phyloP scores from a whole-genome alignment of 495 filamentous ascomycete genomes.

The Glonium stellatum region DNA sequence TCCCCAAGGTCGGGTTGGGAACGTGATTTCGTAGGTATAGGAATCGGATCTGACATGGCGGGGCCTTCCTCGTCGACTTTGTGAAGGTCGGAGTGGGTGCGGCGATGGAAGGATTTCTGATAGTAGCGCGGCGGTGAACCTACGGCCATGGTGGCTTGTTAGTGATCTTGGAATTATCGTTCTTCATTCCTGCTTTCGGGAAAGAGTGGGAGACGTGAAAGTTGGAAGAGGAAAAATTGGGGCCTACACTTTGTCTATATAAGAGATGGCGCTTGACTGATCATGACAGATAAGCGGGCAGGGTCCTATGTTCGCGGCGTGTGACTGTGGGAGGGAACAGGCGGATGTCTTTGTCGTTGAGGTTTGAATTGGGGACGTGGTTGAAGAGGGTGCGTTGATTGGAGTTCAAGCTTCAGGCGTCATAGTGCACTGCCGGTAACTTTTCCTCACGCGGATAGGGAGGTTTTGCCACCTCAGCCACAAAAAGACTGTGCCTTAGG shows the following conservation, averaged over 20 bases:
- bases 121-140: constrained; percentile 15
- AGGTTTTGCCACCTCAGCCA: no score
- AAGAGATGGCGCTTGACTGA: not conserved
- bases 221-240: not conserved
- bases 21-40: constrained; percentile 21
- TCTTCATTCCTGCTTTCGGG: constrained; percentile 5
- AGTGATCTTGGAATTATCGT: constrained; percentile 6
- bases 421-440: not conserved
- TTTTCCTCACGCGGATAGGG: no score
- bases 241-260: not conserved
- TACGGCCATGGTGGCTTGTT: constrained; percentile 23
- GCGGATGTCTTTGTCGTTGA: not conserved
- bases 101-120: constrained; percentile 12
- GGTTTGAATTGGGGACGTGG: constrained; percentile 6
- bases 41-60: constrained; percentile 30
- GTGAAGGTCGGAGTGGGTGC: constrained; percentile 18
- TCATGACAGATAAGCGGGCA: not conserved
- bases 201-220: not conserved
- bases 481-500: no score
- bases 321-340: not conserved
- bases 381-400: constrained; percentile 10
- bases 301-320: not conserved
- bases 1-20: constrained; percentile 29
- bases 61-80: constrained; percentile 16
- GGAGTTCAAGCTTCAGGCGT: not conserved